Evolutionary conservation across 257 asterid species (phyloP).

Genomic region (Nicotiana paniculata): DNA sequence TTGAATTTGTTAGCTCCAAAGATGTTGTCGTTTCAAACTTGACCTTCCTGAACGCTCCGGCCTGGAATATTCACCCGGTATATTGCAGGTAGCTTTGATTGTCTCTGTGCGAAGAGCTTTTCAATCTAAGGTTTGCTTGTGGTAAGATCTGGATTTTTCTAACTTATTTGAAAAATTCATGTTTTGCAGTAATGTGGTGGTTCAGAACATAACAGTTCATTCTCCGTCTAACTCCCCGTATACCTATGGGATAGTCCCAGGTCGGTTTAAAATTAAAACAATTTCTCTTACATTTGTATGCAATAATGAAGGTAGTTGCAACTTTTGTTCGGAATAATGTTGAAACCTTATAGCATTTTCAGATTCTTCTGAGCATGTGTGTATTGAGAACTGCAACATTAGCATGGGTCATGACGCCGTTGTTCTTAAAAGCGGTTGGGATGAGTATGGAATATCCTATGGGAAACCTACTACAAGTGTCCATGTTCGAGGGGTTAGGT

Average conservation of each 20-base stretch:
- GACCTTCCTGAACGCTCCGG: constrained; percentile 71
- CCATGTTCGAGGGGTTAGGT: constrained; percentile 36
- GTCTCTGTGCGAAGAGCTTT: background rate
- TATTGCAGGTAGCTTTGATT: constrained; percentile 57
- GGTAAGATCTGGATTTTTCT: background rate
- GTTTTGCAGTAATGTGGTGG: constrained; percentile 57
- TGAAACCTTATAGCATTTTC: background rate
- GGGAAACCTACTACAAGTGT: constrained; percentile 40
- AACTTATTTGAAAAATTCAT: background rate
- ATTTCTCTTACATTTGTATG: background rate
- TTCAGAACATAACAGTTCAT: constrained; percentile 61
- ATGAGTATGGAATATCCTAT: constrained; percentile 62
- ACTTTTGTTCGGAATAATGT: background rate
- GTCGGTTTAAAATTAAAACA: constrained; percentile 22
- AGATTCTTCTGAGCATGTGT: constrained; percentile 30
- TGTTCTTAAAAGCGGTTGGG: constrained; percentile 84
- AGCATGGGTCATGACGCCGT: constrained; percentile 63
- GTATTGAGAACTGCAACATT: constrained; percentile 70
- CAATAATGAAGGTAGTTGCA: background rate
- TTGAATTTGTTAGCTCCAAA: constrained; percentile 48
- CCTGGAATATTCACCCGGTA: constrained; percentile 62
- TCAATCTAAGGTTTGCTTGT: background rate
- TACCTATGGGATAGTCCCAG: constrained; percentile 76
- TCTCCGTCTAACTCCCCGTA: constrained; percentile 67
- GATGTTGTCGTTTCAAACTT: constrained; percentile 59